Base-by-base conservation (phyloP, 1,284 basidiomycete species). In the Trichosporon asahii region DNA sequence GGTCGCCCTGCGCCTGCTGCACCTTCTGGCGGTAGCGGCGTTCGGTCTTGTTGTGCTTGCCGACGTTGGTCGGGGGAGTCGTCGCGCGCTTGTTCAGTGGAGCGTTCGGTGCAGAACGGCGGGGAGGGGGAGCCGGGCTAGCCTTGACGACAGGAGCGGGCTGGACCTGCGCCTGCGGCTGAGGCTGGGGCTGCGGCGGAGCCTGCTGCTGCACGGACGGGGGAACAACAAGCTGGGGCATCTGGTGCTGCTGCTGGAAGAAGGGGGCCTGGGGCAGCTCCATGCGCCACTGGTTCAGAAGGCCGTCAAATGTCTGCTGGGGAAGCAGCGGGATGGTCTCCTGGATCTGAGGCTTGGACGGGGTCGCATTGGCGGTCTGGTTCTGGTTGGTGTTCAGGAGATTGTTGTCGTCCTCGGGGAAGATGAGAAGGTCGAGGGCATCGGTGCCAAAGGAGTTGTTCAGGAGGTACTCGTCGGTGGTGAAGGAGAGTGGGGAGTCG, bases 41-140 rank as follows among this genome's bases (percentile, higher is more conserved):
- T 72, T 84, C 83, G 9, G 82, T 83, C 76, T 83, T 84, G 78
- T 84, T 84, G 75, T 84, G 83, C 70, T 82, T 82, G 31, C 81
- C 81, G 3, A 80, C 79, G 8, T 76, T 72, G 18, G 70, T 68
- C 0, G 74, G 66, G 1, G 73, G 23, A 1, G 67, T 37, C 8
- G 37, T 35, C 2, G 68, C 53, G 21, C 68, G 63, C 61, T 72
- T 73, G 55, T 70, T 70, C n/a, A 72, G 69, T 3, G 72, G 74
- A 8, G 72, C 74, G 33, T 72, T 72, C 14, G 72, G 72, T 0
- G 70, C 74, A n/a, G 71, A 72, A 5, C 72, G 74, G 29, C 72
- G 72, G 0, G 72, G 72, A 12, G 72, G 69, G 0, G 73, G 72
- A 2, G 44, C 64, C 1, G 60, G 67, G 12, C 33, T 66, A 27